These are phyloP conservation scores for Lachancea mirantina DNA, from an alignment of 805 yeast species.

Conservation along the genomic window DNA sequence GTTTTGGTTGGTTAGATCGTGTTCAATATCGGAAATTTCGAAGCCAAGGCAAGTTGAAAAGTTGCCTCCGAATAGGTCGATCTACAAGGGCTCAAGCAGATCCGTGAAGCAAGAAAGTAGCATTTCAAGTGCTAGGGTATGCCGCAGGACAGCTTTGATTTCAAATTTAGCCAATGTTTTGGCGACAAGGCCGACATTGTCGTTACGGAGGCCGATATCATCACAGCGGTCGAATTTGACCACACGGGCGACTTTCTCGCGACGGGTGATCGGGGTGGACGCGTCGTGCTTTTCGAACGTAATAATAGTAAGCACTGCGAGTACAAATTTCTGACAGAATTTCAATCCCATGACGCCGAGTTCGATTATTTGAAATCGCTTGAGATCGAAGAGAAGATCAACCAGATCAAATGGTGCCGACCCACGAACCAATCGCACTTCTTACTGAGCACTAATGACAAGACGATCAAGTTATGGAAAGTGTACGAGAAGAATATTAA, in stretches of 20 bases:
- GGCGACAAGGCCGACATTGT: constrained; percentile 98
- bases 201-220: constrained; percentile 94
- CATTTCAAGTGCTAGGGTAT: constrained; percentile 11
- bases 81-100: too few relatives aligned
- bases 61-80: too few relatives aligned
- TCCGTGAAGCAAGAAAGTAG: too few relatives aligned
- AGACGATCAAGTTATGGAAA: constrained; percentile 98
- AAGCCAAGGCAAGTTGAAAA: too few relatives aligned
- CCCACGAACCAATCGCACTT: constrained; percentile 87
- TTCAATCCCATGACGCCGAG: constrained; percentile 97
- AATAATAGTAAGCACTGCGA: constrained; percentile 76
- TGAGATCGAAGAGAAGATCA: constrained; percentile 96
- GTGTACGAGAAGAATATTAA: constrained; percentile 85
- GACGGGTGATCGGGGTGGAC: constrained; percentile 97
- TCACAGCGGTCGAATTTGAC: constrained; percentile 94
- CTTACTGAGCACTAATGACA: constrained; percentile 87
- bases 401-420: constrained; percentile 93
- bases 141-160: constrained; percentile 34
- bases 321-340: constrained; percentile 91
- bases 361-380: constrained; percentile 92
- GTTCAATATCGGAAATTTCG: too few relatives aligned
- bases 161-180: constrained; percentile 90
- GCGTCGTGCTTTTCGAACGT: constrained; percentile 92
- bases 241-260: constrained; percentile 92
- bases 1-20: too few relatives aligned